Conservation (phyloP, 2,329 filamentous ascomycete species). For the Talaromyces sp. region DNA sequence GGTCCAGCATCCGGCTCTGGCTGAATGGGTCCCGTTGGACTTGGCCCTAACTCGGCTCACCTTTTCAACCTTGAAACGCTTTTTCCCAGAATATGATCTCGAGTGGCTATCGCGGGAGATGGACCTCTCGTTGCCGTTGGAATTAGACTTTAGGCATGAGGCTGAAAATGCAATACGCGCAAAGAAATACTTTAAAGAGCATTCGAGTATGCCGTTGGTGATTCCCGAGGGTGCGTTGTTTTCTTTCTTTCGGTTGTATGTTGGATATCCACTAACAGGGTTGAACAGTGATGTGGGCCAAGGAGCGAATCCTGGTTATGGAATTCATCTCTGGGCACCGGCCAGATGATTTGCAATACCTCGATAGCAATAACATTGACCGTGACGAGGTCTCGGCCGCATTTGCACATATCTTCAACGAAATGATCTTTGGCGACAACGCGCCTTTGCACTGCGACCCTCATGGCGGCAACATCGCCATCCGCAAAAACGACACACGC, state of each 20-base stretch:
- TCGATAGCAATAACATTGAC: conserved; percentile 82
- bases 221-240: conserved; percentile 60
- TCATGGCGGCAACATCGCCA: conserved; percentile 91
- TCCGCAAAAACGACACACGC: conserved; percentile 65
- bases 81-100: conserved; percentile 96
- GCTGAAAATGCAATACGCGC: conserved; percentile 77
- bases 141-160: conserved; percentile 84
- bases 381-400: conserved; percentile 92
- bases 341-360: conserved; percentile 80
- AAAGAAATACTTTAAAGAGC: conserved; percentile 70
- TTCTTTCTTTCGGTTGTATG: neutral
- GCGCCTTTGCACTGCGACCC: conserved; percentile 95
- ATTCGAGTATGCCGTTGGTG: conserved; percentile 72
- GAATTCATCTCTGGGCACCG: conserved; percentile 81
- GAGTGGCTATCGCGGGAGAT: conserved; percentile 95
- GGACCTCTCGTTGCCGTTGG: conserved; percentile 82
- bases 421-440: conserved; percentile 93
- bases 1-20: conserved; percentile 84
- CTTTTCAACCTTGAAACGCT: conserved; percentile 81
- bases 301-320: conserved; percentile 89
- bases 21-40: conserved; percentile 86
- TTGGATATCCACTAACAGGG: neutral
- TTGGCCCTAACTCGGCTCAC: conserved; percentile 81
- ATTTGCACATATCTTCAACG: conserved; percentile 89
- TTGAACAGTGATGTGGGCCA: conserved; percentile 70